These are phyloP conservation scores for Fulvia fulva DNA, from an alignment of 2,329 filamentous ascomycete genomes.

Conservation along the genomic window DNA sequence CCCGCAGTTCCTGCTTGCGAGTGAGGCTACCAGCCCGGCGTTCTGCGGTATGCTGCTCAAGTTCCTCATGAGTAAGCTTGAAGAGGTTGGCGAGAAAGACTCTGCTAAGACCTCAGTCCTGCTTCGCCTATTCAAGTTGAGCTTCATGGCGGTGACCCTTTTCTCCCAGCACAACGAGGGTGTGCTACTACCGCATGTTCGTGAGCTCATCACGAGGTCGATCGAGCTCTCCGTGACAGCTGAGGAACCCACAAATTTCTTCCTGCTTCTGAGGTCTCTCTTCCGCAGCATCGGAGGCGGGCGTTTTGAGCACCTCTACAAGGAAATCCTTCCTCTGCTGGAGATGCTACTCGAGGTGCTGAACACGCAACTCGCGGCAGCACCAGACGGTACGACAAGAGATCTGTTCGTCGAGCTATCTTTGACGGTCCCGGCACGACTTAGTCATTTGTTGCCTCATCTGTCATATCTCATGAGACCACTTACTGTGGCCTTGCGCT, in stretches of 20 bases:
- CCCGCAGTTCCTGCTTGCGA: constrained; percentile 97
- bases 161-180: constrained; percentile 95
- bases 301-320: constrained; percentile 96
- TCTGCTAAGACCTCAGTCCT: constrained; percentile 90
- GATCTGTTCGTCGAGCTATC: constrained; percentile 97
- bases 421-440: constrained; percentile 85
- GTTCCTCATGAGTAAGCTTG: constrained; percentile 94
- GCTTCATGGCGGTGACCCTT: constrained; percentile 97
- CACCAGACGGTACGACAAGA: constrained; percentile 81
- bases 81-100: constrained; percentile 88
- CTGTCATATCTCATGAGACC: constrained; percentile 96
- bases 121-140: constrained; percentile 90
- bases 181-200: constrained; percentile 89
- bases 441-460: constrained; percentile 93
- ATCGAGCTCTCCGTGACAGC: constrained; percentile 94
- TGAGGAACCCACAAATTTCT: constrained; percentile 98
- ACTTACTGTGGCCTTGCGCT: constrained; percentile 88
- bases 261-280: constrained; percentile 82
- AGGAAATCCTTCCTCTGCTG: constrained; percentile 90
- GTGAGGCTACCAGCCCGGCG: constrained; percentile 92
- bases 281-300: constrained; percentile 97
- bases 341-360: constrained; percentile 98
- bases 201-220: constrained; percentile 94
- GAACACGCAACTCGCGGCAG: constrained; percentile 88
- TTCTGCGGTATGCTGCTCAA: constrained; percentile 98